Evolutionary conservation across 1,284 basidiomycete genomes (phyloP).

Genomic region (Trametes pubescens): DNA sequence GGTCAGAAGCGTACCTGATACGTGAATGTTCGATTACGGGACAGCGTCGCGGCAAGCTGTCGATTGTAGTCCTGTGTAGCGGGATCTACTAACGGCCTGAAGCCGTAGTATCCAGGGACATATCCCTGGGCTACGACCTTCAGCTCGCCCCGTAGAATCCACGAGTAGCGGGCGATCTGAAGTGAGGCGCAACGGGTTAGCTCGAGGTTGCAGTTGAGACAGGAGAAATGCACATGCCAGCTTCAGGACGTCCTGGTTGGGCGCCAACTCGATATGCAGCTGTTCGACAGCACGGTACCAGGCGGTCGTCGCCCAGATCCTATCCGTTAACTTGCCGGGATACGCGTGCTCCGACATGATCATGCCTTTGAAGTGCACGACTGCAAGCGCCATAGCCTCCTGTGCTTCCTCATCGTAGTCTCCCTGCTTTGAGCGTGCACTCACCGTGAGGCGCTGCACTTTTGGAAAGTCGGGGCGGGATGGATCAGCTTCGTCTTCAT

Average conservation of each 20-base stretch:
- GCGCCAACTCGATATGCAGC: not conserved
- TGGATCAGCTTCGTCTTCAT: not conserved
- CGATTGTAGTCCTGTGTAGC: not conserved
- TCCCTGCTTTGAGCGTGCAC: not conserved
- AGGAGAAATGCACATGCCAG: not conserved
- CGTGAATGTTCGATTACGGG: not conserved
- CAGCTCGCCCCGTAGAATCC: slow-evolving; percentile 14
- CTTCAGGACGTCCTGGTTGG: not conserved
- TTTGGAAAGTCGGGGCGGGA: not conserved
- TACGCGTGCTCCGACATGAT: not conserved
- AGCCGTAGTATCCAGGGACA: slow-evolving; percentile 4
- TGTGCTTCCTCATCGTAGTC: slow-evolving; percentile 3
- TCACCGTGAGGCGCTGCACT: not conserved
- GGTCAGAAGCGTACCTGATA: not conserved
- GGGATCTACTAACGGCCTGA: not conserved
- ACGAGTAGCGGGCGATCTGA: slow-evolving; percentile 6
- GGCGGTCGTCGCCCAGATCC: not conserved
- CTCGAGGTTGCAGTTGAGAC: too few relatives aligned
- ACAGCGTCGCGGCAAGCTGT: not conserved
- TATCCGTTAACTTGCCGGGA: not conserved
- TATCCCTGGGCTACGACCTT: not conserved
- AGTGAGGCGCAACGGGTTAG: not conserved
- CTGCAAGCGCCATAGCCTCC: not conserved
- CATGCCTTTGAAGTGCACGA: not conserved
- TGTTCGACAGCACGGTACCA: not conserved